These are phyloP conservation scores for Mangifera indica DNA, from an alignment of 345 rosid genomes.

Conservation along the genomic window DNA sequence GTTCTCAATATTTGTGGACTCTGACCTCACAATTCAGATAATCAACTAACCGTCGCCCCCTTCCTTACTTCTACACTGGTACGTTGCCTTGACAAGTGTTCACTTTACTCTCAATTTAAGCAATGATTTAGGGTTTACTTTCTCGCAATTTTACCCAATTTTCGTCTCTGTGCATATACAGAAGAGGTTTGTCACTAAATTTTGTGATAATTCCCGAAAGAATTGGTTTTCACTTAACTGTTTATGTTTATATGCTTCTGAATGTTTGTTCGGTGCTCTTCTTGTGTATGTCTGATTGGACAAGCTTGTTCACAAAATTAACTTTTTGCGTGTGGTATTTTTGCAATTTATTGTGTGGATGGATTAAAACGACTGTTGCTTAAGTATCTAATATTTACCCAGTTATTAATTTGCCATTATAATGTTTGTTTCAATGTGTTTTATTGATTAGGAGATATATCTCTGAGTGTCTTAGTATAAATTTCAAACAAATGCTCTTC, in stretches of 20 bases:
- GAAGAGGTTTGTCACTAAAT: not conserved
- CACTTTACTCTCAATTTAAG: no score
- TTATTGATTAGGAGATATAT: not conserved
- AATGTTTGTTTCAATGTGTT: not conserved
- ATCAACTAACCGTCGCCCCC: no score
- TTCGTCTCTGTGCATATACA: not conserved
- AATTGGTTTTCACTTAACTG: not conserved
- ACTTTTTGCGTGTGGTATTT: not conserved
- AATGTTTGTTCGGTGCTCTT: not conserved
- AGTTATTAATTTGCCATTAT: not conserved
- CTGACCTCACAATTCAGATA: no score
- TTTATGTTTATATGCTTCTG: not conserved
- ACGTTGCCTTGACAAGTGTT: no score
- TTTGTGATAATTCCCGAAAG: not conserved
- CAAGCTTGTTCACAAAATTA: not conserved
- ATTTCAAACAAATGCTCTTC: not conserved
- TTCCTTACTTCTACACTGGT: no score
- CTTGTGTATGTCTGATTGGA: not conserved
- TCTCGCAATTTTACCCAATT: no score
- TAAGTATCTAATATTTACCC: not conserved
- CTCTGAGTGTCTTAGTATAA: not conserved
- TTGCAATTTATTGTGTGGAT: not conserved
- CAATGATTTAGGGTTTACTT: no score
- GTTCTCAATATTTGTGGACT: no score
- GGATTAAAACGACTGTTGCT: not conserved